Percentiles rank a stretch among this genome's conserved stretches.
These are phyloP conservation scores for Aspergillus indologenus DNA, from an alignment of 495 filamentous ascomycete genomes.

Conservation along the genomic window DNA sequence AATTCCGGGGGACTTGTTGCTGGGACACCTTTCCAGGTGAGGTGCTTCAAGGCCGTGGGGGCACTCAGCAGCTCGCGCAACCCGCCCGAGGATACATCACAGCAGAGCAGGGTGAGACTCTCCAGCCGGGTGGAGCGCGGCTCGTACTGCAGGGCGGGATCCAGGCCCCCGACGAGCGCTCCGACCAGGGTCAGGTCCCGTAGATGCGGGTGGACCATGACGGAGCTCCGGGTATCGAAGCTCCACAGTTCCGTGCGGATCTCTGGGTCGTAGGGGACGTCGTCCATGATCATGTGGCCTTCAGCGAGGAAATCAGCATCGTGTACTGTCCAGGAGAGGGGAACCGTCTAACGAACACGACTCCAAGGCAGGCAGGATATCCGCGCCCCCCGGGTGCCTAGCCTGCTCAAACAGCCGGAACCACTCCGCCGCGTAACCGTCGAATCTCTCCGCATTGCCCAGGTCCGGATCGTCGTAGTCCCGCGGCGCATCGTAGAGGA, in stretches of 20 bases:
- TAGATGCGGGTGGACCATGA: constrained; percentile 6
- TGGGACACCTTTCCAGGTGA: neutral
- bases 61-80: neutral
- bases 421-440: neutral
- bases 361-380: neutral
- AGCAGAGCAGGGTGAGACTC: neutral
- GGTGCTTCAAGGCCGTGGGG: neutral
- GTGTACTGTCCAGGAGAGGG: neutral
- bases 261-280: neutral
- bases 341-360: neutral
- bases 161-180: neutral
- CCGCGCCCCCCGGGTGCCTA: neutral
- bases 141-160: neutral
- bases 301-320: neutral
- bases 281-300: neutral
- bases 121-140: constrained; percentile 4
- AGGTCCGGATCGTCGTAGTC: neutral
- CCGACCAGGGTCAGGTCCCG: constrained; percentile 5
- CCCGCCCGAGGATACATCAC: neutral
- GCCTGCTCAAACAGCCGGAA: neutral
- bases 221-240: neutral
- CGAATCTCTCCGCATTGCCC: neutral
- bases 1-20: neutral
- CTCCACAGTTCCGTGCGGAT: neutral
- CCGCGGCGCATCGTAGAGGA: constrained; percentile 1